Evolutionary conservation across 495 filamentous ascomycete genomes (phyloP).

Genomic region (Neurospora tetraspora): DNA sequence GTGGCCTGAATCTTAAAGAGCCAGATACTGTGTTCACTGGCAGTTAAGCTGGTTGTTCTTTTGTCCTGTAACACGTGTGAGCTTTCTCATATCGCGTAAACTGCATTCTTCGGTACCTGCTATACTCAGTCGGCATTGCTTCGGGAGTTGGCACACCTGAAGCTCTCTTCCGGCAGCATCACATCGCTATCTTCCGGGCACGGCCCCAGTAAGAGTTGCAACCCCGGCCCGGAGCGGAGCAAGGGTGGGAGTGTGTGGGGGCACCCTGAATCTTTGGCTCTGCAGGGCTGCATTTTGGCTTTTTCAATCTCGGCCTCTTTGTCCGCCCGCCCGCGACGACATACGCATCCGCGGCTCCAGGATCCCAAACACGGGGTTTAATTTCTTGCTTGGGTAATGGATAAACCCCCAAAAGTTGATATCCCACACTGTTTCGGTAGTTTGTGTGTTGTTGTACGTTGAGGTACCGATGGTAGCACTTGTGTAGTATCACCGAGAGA

Average conservation of each 20-base stretch:
- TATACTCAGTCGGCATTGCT: not conserved
- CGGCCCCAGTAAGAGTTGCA: not conserved
- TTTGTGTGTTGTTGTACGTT: not conserved
- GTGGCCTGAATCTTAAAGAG: not conserved
- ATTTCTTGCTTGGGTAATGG: not conserved
- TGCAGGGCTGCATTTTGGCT: conserved; percentile 5
- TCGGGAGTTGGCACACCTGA: not conserved
- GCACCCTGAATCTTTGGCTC: not conserved
- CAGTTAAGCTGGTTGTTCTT: not conserved
- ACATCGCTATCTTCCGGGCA: not conserved
- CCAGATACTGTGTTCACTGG: not conserved
- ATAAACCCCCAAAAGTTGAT: not conserved
- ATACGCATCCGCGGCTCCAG: not conserved
- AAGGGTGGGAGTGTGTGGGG: not conserved
- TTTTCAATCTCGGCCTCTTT: not conserved
- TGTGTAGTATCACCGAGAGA: not conserved
- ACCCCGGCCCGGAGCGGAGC: not conserved
- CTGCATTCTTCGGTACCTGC: not conserved
- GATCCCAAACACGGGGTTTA: not conserved
- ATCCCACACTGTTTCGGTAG: not conserved
- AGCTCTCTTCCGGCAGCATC: not conserved
- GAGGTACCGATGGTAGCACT: not conserved
- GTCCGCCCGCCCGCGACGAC: not conserved
- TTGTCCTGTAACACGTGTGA: not conserved
- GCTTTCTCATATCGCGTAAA: not conserved